Evolutionary conservation across 805 yeast species (phyloP).

Genomic region (Myxozyma geophila): DNA sequence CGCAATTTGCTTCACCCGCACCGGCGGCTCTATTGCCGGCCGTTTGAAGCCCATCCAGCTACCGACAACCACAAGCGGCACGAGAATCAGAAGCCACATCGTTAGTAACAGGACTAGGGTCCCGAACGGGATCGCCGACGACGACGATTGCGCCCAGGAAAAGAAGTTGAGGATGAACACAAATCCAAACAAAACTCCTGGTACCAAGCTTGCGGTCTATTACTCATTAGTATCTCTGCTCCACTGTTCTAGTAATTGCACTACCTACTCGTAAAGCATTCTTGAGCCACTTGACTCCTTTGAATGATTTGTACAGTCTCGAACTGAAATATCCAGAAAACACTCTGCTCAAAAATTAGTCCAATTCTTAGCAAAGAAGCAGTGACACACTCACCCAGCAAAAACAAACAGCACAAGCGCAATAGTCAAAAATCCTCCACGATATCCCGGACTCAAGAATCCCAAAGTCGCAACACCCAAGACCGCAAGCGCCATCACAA

Average conservation of each 20-base stretch:
- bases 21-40: conserved; percentile 37
- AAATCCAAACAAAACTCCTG: conserved; percentile 52
- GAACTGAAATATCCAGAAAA: conserved; percentile 76
- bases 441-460: conserved; percentile 63
- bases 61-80: conserved; percentile 79
- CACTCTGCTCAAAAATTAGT: conserved; percentile 40
- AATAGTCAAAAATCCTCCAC: conserved; percentile 68
- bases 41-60: conserved; percentile 50
- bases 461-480: conserved; percentile 55
- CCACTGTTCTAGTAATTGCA: conserved; percentile 6
- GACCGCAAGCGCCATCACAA: conserved; percentile 65
- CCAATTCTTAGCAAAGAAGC: not conserved
- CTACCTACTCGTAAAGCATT: conserved; percentile 42
- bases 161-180: conserved; percentile 65
- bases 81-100: conserved; percentile 65
- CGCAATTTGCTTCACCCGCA: conserved; percentile 42
- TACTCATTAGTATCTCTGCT: conserved; percentile 4
- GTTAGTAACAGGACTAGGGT: conserved; percentile 65
- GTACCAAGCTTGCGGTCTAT: conserved; percentile 42
- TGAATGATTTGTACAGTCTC: conserved; percentile 60
- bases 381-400: conserved; percentile 56
- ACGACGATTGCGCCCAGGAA: conserved; percentile 76
- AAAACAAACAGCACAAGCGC: conserved; percentile 63
- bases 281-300: conserved; percentile 47
- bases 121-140: conserved; percentile 78